Conservation (phyloP, 305 asterid species). For the Petunia hybrid region DNA sequence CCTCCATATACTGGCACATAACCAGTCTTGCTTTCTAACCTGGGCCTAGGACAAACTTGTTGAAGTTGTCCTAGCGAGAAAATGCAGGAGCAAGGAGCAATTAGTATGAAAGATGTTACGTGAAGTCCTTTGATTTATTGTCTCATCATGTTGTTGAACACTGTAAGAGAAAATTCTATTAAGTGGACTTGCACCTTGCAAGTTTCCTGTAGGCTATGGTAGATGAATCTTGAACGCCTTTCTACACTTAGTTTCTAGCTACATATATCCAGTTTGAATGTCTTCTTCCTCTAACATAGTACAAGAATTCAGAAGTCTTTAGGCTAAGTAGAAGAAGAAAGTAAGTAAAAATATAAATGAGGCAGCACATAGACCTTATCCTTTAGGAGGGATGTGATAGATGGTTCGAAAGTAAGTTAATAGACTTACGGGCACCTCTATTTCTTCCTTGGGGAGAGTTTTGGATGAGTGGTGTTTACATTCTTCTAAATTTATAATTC, state of each 20-base stretch:
- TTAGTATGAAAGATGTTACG: not conserved
- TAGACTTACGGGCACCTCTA: not conserved
- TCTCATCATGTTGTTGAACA: not conserved
- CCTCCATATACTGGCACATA: not conserved
- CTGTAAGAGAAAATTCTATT: not conserved
- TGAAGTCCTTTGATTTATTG: not conserved
- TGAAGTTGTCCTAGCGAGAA: not conserved
- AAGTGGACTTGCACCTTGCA: not conserved
- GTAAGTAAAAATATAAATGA: not conserved
- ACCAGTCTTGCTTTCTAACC: not conserved
- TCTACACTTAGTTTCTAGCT: not conserved
- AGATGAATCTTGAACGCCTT: not conserved
- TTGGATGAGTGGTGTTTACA: conserved; percentile 14
- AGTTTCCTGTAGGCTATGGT: not conserved
- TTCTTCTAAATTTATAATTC: not conserved
- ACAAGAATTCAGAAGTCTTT: not conserved
- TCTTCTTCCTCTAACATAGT: not conserved
- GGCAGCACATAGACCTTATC: not conserved
- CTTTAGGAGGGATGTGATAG: not conserved
- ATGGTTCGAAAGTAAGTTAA: not conserved
- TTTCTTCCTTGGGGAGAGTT: conserved; percentile 13
- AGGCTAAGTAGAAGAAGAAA: not conserved
- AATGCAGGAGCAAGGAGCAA: not conserved
- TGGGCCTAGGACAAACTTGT: not conserved
- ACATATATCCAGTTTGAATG: not conserved